Base-by-base conservation (phyloP, 1,284 basidiomycete genomes). In the Cutaneotrichosporon daszewskae region DNA sequence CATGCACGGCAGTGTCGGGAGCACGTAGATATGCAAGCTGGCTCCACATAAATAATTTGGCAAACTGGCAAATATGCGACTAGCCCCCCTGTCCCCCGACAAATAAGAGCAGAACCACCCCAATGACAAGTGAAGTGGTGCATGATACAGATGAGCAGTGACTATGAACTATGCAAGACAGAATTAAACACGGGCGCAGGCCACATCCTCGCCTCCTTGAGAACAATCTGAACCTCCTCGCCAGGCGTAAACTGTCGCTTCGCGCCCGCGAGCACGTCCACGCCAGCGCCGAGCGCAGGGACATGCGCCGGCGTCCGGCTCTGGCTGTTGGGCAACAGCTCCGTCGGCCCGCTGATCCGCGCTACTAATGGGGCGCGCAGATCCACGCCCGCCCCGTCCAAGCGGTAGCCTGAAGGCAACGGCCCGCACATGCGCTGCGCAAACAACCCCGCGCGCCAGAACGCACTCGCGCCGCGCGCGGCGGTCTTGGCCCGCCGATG, bases 401-500 rank as follows among this genome's bases (percentile, higher is more conserved):
- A 17, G n/a, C 24, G 35, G 39, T 36, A 38, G 3, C 31, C 36
- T 2, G 13, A 14, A 6, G 39, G 40, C 25, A 34, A 23, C 11
- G 43, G 46, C 11, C 47, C 47, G 1, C 39, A 6, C 5, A 25
- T 16, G 25, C 45, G 33, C 32, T 37, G 26, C n/a, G 24, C 18
- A 22, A 63, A 34, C 14, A 58, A 37, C 18, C 38, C 45, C 10
- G 56, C 51, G 37, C 48, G 32, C 67, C 65, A 69, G 45, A 48
- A 66, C 12, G 20, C 38, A 20, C 48, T 37, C 0, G 59, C 55
- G 5, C 42, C 45, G 1, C 28, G 43, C 4, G 53, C 42, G 6
- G 49, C 41, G 16, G 49, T 45, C 28, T 53, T 61, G 11, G 43
- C 45, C 5, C 58, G 46, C 35, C 43, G 50, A 18, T 40, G 35